phyloP scores from a whole-genome alignment of 1,284 basidiomycete genomes.

The Ganoderma resinaceum region DNA sequence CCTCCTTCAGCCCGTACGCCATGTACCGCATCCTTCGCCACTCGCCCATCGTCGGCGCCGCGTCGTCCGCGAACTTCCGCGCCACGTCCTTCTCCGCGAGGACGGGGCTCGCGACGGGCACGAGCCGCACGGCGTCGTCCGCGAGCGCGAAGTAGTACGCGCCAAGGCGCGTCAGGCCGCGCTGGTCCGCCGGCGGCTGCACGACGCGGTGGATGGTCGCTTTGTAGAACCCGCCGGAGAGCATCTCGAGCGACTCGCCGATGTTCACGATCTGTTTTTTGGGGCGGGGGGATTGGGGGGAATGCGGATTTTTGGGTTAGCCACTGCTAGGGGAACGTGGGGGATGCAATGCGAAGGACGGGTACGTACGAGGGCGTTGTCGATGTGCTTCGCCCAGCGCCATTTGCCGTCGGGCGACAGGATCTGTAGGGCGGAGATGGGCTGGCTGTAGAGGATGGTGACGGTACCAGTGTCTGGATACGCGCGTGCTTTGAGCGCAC shows the following conservation, averaged over 20 bases:
- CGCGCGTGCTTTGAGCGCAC: neutral
- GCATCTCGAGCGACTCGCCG: conserved; percentile 52
- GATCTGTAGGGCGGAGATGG: conserved; percentile 59
- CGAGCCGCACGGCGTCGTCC: conserved; percentile 41
- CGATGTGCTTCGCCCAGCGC: conserved; percentile 66
- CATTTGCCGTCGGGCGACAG: conserved; percentile 47
- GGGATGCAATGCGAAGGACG: neutral
- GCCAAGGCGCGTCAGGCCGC: conserved; percentile 48
- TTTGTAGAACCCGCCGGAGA: conserved; percentile 54
- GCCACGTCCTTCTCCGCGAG: conserved; percentile 40
- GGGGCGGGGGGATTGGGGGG: no score
- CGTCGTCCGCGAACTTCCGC: conserved; percentile 37
- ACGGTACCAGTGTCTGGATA: conserved; percentile 59
- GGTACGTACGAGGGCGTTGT: conserved; percentile 61
- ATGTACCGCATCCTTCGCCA: conserved; percentile 48
- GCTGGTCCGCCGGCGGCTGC: conserved; percentile 57
- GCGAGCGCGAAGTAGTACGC: conserved; percentile 51
- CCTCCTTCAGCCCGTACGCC: conserved; percentile 45
- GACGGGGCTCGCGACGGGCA: conserved; percentile 41
- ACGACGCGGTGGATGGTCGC: conserved; percentile 52
- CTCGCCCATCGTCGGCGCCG: conserved; percentile 45
- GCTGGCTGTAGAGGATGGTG: conserved; percentile 65
- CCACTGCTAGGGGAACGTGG: no score
- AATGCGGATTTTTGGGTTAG: no score
- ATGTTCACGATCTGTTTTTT: conserved; percentile 47